These are phyloP conservation scores for Dalbergia oliveri DNA, from an alignment of 306 rosid genomes.

Conservation along the genomic window DNA sequence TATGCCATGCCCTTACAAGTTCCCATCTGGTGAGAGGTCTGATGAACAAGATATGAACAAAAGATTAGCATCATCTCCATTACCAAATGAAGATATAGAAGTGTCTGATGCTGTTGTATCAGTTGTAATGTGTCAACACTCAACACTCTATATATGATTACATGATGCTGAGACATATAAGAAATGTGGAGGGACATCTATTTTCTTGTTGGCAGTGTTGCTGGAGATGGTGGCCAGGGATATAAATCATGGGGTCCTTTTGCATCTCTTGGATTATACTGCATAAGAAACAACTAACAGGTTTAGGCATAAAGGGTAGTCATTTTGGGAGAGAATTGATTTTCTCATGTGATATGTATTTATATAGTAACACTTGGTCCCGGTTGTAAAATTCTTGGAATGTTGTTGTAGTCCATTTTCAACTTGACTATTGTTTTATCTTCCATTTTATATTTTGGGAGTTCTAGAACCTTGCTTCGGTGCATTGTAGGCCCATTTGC, in stretches of 20 bases:
- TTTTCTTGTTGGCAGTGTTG: conserved; percentile 38
- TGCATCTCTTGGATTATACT: conserved; percentile 29
- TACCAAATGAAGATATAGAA: conserved; percentile 30
- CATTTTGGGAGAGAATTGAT: conserved; percentile 1
- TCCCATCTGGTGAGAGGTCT: conserved; percentile 38
- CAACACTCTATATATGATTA: neutral
- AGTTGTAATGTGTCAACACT: conserved; percentile 10
- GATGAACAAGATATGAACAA: conserved; percentile 35
- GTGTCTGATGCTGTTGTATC: conserved; percentile 34
- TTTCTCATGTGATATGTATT: conserved; percentile 7
- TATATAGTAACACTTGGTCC: conserved; percentile 16
- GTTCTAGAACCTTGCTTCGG: neutral
- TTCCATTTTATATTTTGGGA: neutral
- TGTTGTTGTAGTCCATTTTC: neutral
- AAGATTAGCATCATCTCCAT: conserved; percentile 36
- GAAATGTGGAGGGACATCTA: conserved; percentile 24
- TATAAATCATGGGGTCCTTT: conserved; percentile 27
- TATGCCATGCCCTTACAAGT: conserved; percentile 30
- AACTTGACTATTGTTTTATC: neutral
- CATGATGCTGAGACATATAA: neutral
- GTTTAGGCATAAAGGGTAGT: neutral
- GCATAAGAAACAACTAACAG: neutral
- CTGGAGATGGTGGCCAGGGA: neutral
- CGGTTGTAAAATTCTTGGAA: conserved; percentile 23
- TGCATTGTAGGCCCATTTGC: no score